Evolutionary conservation across 345 rosid genomes (phyloP).

Genomic region (Eucalyptus lansdowneana): DNA sequence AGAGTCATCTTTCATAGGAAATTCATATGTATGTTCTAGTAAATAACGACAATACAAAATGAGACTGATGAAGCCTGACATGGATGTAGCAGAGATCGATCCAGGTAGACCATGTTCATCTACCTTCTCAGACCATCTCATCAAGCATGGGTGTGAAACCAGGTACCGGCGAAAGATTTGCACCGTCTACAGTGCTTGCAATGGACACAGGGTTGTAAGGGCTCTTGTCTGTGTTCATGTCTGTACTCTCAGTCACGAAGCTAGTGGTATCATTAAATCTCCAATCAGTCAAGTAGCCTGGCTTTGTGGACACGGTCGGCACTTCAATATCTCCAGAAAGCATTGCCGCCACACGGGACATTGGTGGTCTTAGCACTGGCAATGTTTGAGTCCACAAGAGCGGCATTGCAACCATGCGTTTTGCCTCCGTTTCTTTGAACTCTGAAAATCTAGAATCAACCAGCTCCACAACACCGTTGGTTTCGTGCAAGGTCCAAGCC

Average conservation of each 20-base stretch:
- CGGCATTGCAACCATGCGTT: conserved; percentile 34
- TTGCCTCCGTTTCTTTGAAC: conserved; percentile 16
- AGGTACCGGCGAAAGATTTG: neutral
- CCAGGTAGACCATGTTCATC: neutral
- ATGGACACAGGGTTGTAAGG: neutral
- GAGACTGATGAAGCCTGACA: neutral
- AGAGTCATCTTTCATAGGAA: neutral
- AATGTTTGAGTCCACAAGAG: conserved; percentile 52
- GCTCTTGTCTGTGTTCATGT: neutral
- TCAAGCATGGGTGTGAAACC: neutral
- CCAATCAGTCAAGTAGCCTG: conserved; percentile 56
- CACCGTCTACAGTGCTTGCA: neutral
- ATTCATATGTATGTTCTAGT: neutral
- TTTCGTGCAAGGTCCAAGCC: conserved; percentile 53
- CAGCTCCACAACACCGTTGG: conserved; percentile 18
- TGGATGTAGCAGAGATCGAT: neutral
- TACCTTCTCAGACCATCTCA: neutral
- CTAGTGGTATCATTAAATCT: conserved; percentile 25
- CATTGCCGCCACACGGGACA: conserved; percentile 63
- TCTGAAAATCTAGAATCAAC: conserved; percentile 8
- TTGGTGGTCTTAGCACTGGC: conserved; percentile 36
- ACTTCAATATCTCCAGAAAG: conserved; percentile 55
- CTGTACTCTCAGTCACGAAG: neutral
- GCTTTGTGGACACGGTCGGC: conserved; percentile 11
- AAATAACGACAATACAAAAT: neutral